These are phyloP conservation scores for Sphaerobolus stellatus DNA, from an alignment of 1,284 basidiomycete genomes.

Conservation along the genomic window DNA sequence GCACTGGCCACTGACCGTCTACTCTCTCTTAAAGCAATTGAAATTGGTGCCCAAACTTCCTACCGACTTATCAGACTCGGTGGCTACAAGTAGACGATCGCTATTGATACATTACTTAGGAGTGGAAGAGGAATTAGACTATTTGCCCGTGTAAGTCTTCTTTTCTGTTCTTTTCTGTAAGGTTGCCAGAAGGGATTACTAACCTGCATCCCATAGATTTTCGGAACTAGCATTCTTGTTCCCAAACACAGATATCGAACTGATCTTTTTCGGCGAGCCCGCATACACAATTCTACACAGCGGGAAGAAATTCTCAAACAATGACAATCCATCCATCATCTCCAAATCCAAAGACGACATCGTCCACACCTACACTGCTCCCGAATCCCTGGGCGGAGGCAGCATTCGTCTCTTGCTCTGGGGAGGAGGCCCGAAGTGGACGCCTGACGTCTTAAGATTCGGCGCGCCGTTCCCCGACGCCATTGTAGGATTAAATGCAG, in stretches of 20 bases:
- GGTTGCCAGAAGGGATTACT: too few species aligned
- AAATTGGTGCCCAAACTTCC: slow-evolving; percentile 35
- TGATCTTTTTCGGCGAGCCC: slow-evolving; percentile 37
- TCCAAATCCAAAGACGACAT: slow-evolving; percentile 22
- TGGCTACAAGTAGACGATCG: neutral
- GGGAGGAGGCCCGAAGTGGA: slow-evolving; percentile 23
- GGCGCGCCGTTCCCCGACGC: slow-evolving; percentile 30
- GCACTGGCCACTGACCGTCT: slow-evolving; percentile 40
- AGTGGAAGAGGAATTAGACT: slow-evolving; percentile 38
- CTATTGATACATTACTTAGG: slow-evolving; percentile 5
- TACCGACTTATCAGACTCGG: slow-evolving; percentile 15
- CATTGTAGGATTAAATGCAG: slow-evolving; percentile 40
- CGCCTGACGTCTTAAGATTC: slow-evolving; percentile 16
- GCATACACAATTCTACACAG: slow-evolving; percentile 30
- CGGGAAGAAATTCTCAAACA: slow-evolving; percentile 25
- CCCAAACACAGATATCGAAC: slow-evolving; percentile 40
- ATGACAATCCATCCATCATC: slow-evolving; percentile 26
- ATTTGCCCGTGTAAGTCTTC: slow-evolving; percentile 40
- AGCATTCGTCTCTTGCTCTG: slow-evolving; percentile 16
- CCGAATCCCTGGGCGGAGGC: slow-evolving; percentile 16
- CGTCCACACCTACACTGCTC: slow-evolving; percentile 37
- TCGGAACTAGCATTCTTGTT: slow-evolving; percentile 41
- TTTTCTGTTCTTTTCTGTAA: neutral
- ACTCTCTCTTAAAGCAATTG: slow-evolving; percentile 37
- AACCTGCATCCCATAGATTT: slow-evolving; percentile 31